Evolutionary conservation across 345 rosid genomes (phyloP), one percentile per base, ranked within the genome.

Genomic region (Geranium rotundifolium): DNA sequence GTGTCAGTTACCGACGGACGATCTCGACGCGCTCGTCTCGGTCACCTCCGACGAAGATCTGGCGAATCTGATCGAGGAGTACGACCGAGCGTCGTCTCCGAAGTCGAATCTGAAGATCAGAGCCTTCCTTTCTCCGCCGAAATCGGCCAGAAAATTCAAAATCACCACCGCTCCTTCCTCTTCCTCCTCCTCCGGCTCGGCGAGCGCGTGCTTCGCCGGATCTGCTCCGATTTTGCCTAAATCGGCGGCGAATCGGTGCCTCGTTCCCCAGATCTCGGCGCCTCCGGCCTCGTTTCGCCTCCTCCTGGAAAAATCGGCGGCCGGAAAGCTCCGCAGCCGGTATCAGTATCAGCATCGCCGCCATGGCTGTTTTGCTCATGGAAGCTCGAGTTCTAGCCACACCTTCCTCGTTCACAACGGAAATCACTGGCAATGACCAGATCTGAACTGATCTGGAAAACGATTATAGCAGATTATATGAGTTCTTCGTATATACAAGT

Each of bases 1-100:
- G n/a, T 92, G 95, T 75, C 95, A 89, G 69, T 75, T 92, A 67
- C 98, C 96, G 2, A 69, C 79, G 3, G 96, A 87, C 59, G 98
- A 92, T 74, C 82, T 92, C 1, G 98, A 92, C 64, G 90, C 97
- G 27, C 80, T 92, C 63, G 85, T 89, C 19, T 81, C 90, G 30
- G 71, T 92, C 58, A 78, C 90, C 65, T 87, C 88, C 60, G 93
- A 85, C 74, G 96, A 92, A 69, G 98, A 92, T 72, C 81, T 92
- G 15, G 76, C 74, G 17, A 89, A 87, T 82, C 84, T 92, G 72
- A 75, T 92, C 67, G 98, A 87, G 75, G 98, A 89, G 73, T 92
- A 92, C 66, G 95, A 87, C 72, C 78, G 85, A 4, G 79, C 76
- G 19, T 66, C 79, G 1, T 56, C 67, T 12, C 73, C 82, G 17